Conservation (phyloP, 1,139 yeast genomes). For the Kurtzmaniella natalensis region DNA sequence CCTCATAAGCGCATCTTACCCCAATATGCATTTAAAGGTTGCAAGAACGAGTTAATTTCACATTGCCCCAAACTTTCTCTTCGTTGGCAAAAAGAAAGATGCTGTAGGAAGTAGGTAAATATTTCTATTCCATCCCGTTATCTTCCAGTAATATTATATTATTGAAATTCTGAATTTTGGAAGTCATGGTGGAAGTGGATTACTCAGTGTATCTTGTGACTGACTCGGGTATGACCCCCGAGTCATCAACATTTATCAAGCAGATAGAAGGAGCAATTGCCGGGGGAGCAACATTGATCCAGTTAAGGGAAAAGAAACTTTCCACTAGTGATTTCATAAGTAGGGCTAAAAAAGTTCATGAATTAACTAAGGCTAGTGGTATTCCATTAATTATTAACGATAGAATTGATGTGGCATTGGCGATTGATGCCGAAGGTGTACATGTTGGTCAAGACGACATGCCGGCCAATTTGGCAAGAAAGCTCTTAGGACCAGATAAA, state of each 20-base stretch:
- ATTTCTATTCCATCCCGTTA: too few relatives aligned
- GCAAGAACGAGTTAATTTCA: background rate
- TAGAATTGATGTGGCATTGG: slow-evolving; percentile 84
- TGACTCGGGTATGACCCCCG: slow-evolving; percentile 73
- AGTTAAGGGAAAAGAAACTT: slow-evolving; percentile 73
- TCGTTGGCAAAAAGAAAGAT: background rate
- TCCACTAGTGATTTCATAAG: slow-evolving; percentile 66
- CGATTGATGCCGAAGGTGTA: slow-evolving; percentile 86
- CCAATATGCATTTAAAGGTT: background rate
- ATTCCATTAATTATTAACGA: slow-evolving; percentile 87
- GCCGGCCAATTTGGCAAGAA: slow-evolving; percentile 57
- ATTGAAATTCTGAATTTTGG: background rate
- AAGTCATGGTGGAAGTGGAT: slow-evolving; percentile 31
- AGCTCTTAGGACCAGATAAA: slow-evolving; percentile 65
- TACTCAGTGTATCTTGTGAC: slow-evolving; percentile 77
- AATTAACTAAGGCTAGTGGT: slow-evolving; percentile 50
- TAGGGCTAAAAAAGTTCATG: slow-evolving; percentile 58
- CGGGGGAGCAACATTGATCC: slow-evolving; percentile 78
- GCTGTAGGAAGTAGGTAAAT: too few relatives aligned
- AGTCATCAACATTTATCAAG: slow-evolving; percentile 49
- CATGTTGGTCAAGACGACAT: slow-evolving; percentile 95
- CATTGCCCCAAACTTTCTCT: background rate
- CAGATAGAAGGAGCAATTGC: slow-evolving; percentile 61
- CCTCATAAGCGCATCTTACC: background rate
- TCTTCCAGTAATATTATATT: background rate